Conservation (phyloP, 1,284 basidiomycete species). For the Fereydounia khargensis region DNA sequence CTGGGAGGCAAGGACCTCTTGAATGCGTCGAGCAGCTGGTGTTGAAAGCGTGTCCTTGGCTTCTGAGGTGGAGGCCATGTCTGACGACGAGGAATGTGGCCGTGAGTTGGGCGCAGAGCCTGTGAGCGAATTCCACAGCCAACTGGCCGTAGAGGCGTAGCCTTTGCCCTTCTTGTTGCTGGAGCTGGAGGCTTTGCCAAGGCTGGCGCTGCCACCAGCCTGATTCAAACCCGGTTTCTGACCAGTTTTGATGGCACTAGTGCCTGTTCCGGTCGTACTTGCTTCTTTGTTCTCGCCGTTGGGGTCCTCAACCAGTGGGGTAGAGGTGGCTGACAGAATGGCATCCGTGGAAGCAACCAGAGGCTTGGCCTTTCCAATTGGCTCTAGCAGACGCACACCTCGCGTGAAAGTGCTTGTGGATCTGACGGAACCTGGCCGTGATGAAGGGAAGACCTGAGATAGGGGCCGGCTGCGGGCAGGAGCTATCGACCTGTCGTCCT, state of each 20-base stretch:
- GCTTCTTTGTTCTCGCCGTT: background rate
- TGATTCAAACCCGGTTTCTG: no score
- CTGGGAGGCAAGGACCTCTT: constrained; percentile 33
- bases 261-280: background rate
- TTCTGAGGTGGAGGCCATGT: background rate
- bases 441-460: constrained; percentile 23
- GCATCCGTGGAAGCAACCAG: constrained; percentile 37
- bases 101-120: constrained; percentile 17
- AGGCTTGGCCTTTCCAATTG: constrained; percentile 44
- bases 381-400: constrained; percentile 33
- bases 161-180: constrained; percentile 7
- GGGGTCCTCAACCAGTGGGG: constrained; percentile 10
- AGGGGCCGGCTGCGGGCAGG: constrained; percentile 10
- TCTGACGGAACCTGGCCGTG: constrained; percentile 34
- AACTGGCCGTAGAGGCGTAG: constrained; percentile 10
- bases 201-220: background rate
- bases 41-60: constrained; percentile 14
- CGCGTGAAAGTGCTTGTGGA: constrained; percentile 36
- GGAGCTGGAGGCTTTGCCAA: background rate
- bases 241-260: background rate
- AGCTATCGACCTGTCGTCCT: constrained; percentile 4
- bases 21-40: constrained; percentile 38
- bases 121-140: constrained; percentile 42
- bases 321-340: constrained; percentile 24
- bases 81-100: no score